These are phyloP conservation scores for Sorghum bicolor DNA, from an alignment of 176 grass and related monocot species.

Conservation along the genomic window DNA sequence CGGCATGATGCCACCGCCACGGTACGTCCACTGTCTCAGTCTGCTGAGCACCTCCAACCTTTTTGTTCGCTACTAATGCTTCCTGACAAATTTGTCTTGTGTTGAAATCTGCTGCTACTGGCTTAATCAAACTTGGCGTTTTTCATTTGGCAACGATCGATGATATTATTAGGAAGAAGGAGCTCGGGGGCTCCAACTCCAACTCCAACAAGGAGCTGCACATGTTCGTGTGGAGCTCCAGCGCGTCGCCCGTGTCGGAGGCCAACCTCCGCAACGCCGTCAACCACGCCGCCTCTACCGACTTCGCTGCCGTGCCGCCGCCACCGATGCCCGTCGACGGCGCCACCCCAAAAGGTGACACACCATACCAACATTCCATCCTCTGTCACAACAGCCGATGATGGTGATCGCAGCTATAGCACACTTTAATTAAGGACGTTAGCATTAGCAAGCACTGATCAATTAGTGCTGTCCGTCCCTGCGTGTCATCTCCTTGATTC, in stretches of 20 bases:
- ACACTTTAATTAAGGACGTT: neutral
- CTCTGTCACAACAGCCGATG: neutral
- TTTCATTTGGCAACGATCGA: neutral
- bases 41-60: no score
- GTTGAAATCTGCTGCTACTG: neutral
- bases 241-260: slow-evolving; percentile 84
- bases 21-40: neutral
- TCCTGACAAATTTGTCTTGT: neutral
- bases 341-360: slow-evolving; percentile 66
- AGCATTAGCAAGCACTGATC: neutral
- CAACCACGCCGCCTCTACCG: slow-evolving; percentile 79
- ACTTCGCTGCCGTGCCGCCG: slow-evolving; percentile 43
- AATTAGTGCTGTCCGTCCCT: neutral
- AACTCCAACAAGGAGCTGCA: slow-evolving; percentile 91
- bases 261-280: slow-evolving; percentile 92
- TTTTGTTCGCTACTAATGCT: neutral
- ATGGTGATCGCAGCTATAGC: neutral
- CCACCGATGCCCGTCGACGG: slow-evolving; percentile 26
- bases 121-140: neutral
- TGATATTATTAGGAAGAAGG: slow-evolving; percentile 49
- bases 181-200: slow-evolving; percentile 59
- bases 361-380: neutral
- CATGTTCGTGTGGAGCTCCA: slow-evolving; percentile 94
- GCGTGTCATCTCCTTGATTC: neutral
- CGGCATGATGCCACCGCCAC: slow-evolving; percentile 54